Evolutionary conservation across 805 yeast species (phyloP), one percentile per base, ranked within the genome.

Genomic region (Cyberlindnera suaveolens): DNA sequence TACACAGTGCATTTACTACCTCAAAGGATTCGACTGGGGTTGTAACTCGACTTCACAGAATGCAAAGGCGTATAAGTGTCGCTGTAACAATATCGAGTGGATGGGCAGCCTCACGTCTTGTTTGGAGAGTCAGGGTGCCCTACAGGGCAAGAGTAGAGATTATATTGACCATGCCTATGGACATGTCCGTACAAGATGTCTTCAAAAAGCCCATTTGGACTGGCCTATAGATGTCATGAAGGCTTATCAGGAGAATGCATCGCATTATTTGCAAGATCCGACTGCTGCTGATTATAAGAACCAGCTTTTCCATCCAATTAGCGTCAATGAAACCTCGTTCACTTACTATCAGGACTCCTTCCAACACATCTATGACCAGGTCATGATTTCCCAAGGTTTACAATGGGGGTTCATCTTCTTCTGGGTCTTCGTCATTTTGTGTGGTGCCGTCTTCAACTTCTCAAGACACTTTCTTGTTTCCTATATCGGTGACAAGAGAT

Each of bases 391-490:
- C 16, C 71, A 65, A 45, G 62, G 69, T 54, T 64, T 63, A 40
- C 74, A 72, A 10, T 71, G 75, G 75, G 76, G 74, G n/a, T 53
- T 59, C 32, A 57, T 69, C 20, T 67, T 67, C 44, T 71, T 58
- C 43, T 71, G 75, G 75, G 56, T 55, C 0, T 53, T 61, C 6
- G 48, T 71, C 14, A 40, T 71, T 20, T 35, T 56, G 0, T 31
- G 66, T 1, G 64, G 64, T 0, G 60, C 69, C 2, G 8, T 66
- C 2, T 41, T 52, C 39, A 65, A 66, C 43, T 33, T 64, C 17
- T 43, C 47, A 30, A 53, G 50, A 32, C 58, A 46, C 36, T 46
- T 58, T 31, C 35, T 62, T n/a, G 57, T 64, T 19, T 48, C 44
- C n/a, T 55, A 53, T 36, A 36, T 54, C 14, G 52, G 49, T n/a